A percentile compares a stretch with the other conserved stretches of the same genome.
phyloP scores from a whole-genome alignment of 768 basidiomycete species.

The Mycena alexandri region DNA sequence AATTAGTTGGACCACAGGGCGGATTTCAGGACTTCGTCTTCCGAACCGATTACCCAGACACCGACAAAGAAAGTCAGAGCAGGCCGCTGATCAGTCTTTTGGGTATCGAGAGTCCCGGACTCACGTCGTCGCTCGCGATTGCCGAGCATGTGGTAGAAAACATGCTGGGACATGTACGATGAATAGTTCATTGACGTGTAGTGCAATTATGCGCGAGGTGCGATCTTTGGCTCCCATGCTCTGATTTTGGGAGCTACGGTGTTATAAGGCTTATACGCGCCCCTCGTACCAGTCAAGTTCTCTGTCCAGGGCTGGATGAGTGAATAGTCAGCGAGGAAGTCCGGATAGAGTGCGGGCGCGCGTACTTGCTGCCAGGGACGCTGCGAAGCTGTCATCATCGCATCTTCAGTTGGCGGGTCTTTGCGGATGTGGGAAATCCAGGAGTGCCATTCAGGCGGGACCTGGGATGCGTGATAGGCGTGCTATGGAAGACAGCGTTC shows the following conservation, averaged over 20 bases:
- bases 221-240: conserved; percentile 85
- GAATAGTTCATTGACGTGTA: conserved; percentile 18
- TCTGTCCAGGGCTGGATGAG: conserved; percentile 79
- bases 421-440: conserved; percentile 94
- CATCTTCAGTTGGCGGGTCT: conserved; percentile 82
- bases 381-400: conserved; percentile 72
- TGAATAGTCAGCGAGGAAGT: conserved; percentile 15
- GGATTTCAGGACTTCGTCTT: conserved; percentile 91
- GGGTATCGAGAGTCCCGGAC: conserved; percentile 93
- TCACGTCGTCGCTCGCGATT: conserved; percentile 89
- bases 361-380: conserved; percentile 87
- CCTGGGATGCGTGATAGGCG: conserved; percentile 91
- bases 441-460: conserved; percentile 97
- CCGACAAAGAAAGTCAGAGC: conserved; percentile 41
- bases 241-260: conserved; percentile 86
- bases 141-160: conserved; percentile 85
- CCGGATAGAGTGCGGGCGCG: conserved; percentile 8
- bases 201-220: conserved; percentile 54
- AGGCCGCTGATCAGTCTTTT: conserved; percentile 83
- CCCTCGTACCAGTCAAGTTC: conserved; percentile 93
- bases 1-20: conserved; percentile 78
- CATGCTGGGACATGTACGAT: conserved; percentile 51
- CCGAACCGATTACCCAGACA: conserved; percentile 69
- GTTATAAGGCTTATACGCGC: conserved; percentile 91
- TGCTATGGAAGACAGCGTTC: conserved; percentile 60